Conservation (phyloP, 2,329 filamentous ascomycete genomes). For the Colletotrichum lini region DNA sequence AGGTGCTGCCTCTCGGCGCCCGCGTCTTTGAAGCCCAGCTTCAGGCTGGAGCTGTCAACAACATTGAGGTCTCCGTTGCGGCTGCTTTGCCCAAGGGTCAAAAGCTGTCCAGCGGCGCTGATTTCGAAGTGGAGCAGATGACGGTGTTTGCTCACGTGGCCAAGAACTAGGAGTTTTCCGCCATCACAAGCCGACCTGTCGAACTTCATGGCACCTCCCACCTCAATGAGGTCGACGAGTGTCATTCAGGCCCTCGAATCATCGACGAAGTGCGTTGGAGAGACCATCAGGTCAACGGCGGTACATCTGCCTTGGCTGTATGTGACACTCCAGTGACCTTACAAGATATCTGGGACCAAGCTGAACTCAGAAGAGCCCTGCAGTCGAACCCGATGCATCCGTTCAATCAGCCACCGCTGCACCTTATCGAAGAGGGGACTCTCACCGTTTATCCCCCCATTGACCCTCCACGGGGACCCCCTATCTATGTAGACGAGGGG, state of each 20-base stretch:
- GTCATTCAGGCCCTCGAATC: background rate
- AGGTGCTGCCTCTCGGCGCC: slow-evolving; percentile 67
- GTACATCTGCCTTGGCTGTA: slow-evolving; percentile 22
- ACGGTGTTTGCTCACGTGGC: slow-evolving; percentile 82
- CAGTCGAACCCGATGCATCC: background rate
- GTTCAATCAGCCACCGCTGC: background rate
- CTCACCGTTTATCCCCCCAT: slow-evolving; percentile 20
- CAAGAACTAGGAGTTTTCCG: slow-evolving; percentile 54
- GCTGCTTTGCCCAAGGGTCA: slow-evolving; percentile 76
- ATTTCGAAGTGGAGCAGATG: slow-evolving; percentile 84
- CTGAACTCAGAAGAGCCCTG: slow-evolving; percentile 26
- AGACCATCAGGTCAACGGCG: slow-evolving; percentile 7
- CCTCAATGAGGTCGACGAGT: background rate
- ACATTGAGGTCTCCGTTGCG: slow-evolving; percentile 83
- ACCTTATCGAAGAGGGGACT: background rate
- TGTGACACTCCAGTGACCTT: slow-evolving; percentile 26
- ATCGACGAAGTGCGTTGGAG: background rate
- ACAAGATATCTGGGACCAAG: slow-evolving; percentile 32
- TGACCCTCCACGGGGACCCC: background rate
- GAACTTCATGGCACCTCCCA: background rate
- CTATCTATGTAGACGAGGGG: background rate
- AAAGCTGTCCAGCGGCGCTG: slow-evolving; percentile 69
- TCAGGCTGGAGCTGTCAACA: slow-evolving; percentile 77
- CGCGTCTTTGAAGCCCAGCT: slow-evolving; percentile 84
- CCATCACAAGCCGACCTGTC: slow-evolving; percentile 8